These are phyloP conservation scores for Candida boleticola DNA, from an alignment of 805 yeast species.

Conservation along the genomic window DNA sequence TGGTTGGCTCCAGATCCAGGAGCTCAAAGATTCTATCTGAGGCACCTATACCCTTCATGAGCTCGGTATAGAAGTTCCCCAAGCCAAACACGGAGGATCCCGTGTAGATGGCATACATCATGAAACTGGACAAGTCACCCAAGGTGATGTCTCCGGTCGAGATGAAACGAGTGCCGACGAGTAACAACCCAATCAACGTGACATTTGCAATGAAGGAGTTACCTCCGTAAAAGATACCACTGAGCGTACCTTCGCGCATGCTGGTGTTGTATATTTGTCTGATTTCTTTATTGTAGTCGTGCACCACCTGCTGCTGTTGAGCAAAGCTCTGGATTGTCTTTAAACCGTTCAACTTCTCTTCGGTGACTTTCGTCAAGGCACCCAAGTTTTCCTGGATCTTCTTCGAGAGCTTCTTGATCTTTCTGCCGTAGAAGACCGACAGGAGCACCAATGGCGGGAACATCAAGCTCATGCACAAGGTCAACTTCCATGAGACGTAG, in stretches of 20 bases:
- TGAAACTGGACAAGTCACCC: slow-evolving; percentile 88
- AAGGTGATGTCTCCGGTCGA: slow-evolving; percentile 70
- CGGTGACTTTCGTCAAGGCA: slow-evolving; percentile 81
- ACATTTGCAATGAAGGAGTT: slow-evolving; percentile 85
- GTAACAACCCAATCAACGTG: slow-evolving; percentile 71
- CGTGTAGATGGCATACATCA: slow-evolving; percentile 93
- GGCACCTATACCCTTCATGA: slow-evolving; percentile 98
- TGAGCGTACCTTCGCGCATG: slow-evolving; percentile 72
- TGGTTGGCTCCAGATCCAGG: slow-evolving; percentile 71
- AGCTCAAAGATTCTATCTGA: slow-evolving; percentile 88
- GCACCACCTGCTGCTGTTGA: slow-evolving; percentile 77
- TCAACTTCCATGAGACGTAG: slow-evolving; percentile 76
- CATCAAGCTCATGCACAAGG: slow-evolving; percentile 74
- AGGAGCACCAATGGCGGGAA: slow-evolving; percentile 82
- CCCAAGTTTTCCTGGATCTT: slow-evolving; percentile 84
- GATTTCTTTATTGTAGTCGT: slow-evolving; percentile 70
- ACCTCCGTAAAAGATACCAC: slow-evolving; percentile 73
- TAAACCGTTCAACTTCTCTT: slow-evolving; percentile 83
- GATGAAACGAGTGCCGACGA: slow-evolving; percentile 82
- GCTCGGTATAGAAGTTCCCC: slow-evolving; percentile 86
- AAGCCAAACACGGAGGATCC: slow-evolving; percentile 91
- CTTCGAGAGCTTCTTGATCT: slow-evolving; percentile 70
- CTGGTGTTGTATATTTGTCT: slow-evolving; percentile 65
- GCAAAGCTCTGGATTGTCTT: slow-evolving; percentile 89
- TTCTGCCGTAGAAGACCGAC: slow-evolving; percentile 79